Base-by-base conservation (phyloP, 2,329 filamentous ascomycete genomes). In the Fusarium goolgardi region DNA sequence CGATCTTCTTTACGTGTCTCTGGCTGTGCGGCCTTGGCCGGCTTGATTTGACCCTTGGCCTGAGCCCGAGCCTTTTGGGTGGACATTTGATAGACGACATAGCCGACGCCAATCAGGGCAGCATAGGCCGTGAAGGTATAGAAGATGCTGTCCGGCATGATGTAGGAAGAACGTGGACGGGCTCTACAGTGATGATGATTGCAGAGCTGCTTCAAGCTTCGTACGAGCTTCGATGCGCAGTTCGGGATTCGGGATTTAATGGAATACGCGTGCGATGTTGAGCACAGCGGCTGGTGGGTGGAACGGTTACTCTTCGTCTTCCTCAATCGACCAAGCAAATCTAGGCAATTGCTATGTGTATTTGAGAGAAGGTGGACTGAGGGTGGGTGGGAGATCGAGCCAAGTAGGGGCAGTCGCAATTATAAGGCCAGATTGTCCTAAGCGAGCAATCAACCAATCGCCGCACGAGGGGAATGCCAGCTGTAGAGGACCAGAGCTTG, bases 1-100 rank as follows among this genome's bases (percentile, higher is more conserved):
- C 75, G 77, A 43, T 80, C 80, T 49, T 80, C 79, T 59, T 82
- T 82, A 46, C 77, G 77, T 25, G 74, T 71, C 69, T 81, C 78
- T 18, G 67, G 53, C 27, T 76, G 74, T 15, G 72, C 32, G 45
- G 59, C 52, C 71, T 79, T 79, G 57, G 69, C 60, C 16, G 67
- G 53, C 65, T 79, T 80, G 39, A 73, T 49, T 43, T 74, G 65
- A 9, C 71, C 65, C 29, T 64, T 63, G 35, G 74, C 67, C 61
- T 77, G 71, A 57, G 75, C 78, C 59, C 76, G 77, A 55, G 71
- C 70, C 65, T 77, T 75, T 59, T 75, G 72, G 27, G 76, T 79
- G n/a, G 78, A 78, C 16, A 79, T 55, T 7, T 75, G 73, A 62
- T 80, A 81, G 45, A 77, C 53, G 45, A 72, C 67, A 63, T 78